Evolutionary conservation across 2,329 filamentous ascomycete species (phyloP).

Genomic region (Verticillium isaacii): DNA sequence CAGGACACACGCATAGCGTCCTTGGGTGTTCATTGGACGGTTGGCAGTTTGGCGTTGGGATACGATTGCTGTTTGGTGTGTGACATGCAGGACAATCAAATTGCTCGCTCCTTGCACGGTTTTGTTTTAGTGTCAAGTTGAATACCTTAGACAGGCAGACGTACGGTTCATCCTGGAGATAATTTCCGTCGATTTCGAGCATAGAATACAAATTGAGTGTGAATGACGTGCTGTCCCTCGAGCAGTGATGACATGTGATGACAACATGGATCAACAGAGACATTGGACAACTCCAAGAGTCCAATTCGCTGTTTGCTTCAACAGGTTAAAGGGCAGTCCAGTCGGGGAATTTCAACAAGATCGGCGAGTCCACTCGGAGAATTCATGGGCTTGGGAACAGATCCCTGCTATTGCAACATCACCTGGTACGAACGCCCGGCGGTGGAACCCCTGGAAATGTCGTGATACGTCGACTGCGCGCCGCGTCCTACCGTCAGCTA

Average conservation of each 20-base stretch:
- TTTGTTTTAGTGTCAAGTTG: not conserved
- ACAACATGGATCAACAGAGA: too few relatives aligned
- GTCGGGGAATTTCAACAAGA: not conserved
- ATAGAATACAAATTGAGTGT: too few relatives aligned
- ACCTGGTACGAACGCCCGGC: not conserved
- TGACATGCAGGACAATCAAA: not conserved
- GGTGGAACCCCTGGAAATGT: not conserved
- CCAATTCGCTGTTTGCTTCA: too few relatives aligned
- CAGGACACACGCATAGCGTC: not conserved
- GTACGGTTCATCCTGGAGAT: not conserved
- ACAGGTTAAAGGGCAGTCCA: too few relatives aligned
- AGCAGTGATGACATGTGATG: too few relatives aligned
- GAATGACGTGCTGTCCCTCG: too few relatives aligned
- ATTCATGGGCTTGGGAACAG: not conserved
- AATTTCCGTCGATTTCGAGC: too few relatives aligned
- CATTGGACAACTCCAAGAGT: too few relatives aligned
- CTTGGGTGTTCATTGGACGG: not conserved
- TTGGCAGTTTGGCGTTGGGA: not conserved
- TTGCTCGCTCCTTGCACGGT: not conserved
- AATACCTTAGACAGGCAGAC: not conserved
- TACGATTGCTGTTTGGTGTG: not conserved
- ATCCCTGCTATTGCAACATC: not conserved
- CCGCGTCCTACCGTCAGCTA: not conserved
- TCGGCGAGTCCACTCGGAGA: not conserved
- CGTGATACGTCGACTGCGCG: not conserved